Evolutionary conservation across 2,329 filamentous ascomycete genomes (phyloP).

Genomic region (Epichloe aotearoae): DNA sequence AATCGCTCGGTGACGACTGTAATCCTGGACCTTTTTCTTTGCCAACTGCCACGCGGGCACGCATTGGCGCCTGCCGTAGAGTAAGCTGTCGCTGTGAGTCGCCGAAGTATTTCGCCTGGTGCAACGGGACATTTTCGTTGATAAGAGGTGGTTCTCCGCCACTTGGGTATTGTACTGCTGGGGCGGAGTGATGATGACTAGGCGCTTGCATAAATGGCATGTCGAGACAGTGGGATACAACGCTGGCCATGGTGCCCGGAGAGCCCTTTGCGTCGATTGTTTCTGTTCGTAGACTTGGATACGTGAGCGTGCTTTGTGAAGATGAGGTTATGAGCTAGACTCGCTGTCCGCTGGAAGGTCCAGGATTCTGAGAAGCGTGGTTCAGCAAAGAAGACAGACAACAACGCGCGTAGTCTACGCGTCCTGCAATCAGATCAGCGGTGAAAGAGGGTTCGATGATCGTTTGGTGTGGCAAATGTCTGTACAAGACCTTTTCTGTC

Average conservation of each 20-base stretch:
- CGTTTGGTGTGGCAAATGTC: too few species aligned
- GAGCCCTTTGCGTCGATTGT: background rate
- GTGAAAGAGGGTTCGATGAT: too few species aligned
- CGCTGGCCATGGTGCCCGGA: conserved; percentile 5
- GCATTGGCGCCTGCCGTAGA: conserved; percentile 15
- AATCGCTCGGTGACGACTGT: too few species aligned
- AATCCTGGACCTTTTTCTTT: conserved; percentile 56
- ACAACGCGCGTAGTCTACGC: background rate
- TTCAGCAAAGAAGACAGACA: background rate
- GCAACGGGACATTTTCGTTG: conserved; percentile 4
- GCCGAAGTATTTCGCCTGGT: conserved; percentile 9
- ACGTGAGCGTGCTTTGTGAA: background rate
- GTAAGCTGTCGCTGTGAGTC: conserved; percentile 10
- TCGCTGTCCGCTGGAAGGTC: background rate
- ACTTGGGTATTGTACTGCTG: conserved; percentile 6
- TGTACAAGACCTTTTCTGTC: too few species aligned
- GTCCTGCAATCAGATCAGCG: background rate
- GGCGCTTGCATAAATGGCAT: conserved; percentile 7
- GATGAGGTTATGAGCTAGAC: background rate
- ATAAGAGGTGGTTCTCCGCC: conserved; percentile 8
- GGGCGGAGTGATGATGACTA: conserved; percentile 2
- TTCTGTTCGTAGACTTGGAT: background rate
- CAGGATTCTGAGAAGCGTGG: too few species aligned
- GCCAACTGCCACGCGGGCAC: conserved; percentile 54
- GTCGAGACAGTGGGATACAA: conserved; percentile 6